Evolutionary conservation across 768 basidiomycete species (phyloP).

Genomic region (Lactarius quietus): DNA sequence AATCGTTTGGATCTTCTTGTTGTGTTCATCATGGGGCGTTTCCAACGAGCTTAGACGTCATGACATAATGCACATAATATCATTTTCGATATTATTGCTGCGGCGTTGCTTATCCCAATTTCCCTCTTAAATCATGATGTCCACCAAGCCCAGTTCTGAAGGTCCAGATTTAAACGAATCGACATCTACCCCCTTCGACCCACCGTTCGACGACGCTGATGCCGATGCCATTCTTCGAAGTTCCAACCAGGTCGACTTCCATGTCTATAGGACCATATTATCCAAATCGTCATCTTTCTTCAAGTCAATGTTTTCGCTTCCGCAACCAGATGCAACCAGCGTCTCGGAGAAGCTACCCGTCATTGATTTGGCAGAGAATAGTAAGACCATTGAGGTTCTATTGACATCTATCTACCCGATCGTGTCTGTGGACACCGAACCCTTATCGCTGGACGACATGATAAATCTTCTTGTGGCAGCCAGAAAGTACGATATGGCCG

Average conservation of each 20-base stretch:
- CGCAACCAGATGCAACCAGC: neutral
- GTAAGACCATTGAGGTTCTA: neutral
- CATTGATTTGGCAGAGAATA: neutral
- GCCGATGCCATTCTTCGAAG: conserved; percentile 3
- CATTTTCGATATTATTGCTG: no score
- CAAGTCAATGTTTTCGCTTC: conserved; percentile 1
- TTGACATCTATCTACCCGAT: neutral
- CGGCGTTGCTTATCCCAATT: no score
- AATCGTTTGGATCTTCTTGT: no score
- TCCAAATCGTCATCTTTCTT: conserved; percentile 11
- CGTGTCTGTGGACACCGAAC: no score
- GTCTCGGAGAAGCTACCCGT: neutral
- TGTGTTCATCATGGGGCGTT: no score
- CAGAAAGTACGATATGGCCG: conserved; percentile 1
- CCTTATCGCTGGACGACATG: neutral
- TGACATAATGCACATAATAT: no score
- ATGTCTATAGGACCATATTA: conserved; percentile 14
- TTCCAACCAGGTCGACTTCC: conserved; percentile 9
- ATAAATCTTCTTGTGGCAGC: neutral
- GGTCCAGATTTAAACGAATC: no score
- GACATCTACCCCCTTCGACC: neutral
- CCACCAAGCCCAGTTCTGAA: no score
- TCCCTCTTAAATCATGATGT: no score
- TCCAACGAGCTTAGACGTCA: no score
- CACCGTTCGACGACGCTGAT: neutral